Conservation (phyloP, 1,284 basidiomycete species). For the Phylloporus gajari region DNA sequence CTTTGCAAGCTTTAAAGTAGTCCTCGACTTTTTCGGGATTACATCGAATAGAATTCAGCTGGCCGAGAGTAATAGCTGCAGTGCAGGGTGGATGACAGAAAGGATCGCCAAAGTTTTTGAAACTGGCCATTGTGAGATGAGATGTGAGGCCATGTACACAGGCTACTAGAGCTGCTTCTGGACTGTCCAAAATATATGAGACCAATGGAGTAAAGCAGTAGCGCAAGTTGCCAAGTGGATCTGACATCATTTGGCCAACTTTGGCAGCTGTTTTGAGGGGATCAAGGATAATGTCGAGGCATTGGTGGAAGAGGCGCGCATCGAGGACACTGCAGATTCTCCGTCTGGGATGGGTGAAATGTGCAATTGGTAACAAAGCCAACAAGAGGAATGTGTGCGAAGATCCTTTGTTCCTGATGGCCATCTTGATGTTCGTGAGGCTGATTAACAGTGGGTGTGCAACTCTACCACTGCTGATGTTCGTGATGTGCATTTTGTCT, state of each 20-base stretch:
- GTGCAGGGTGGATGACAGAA: neutral
- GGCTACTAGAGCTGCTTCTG: too few relatives aligned
- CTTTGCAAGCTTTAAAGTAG: neutral
- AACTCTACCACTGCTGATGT: neutral
- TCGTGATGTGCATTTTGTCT: neutral
- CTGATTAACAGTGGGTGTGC: neutral
- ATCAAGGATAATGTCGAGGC: neutral
- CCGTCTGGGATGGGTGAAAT: too few relatives aligned
- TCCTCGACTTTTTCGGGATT: neutral
- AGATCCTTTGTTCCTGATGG: neutral
- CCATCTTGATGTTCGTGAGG: neutral
- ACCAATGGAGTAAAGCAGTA: neutral
- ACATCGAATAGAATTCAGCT: neutral
- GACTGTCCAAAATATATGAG: neutral
- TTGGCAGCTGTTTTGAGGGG: neutral
- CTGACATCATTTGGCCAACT: neutral
- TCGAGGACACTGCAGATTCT: too few relatives aligned
- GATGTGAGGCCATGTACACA: neutral
- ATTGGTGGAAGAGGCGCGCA: neutral
- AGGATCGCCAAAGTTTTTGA: neutral
- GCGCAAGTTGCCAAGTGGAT: neutral
- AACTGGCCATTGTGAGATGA: neutral
- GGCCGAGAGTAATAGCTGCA: neutral
- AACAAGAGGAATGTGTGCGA: neutral
- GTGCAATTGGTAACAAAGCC: neutral